Percentiles rank a stretch among this genome's conserved stretches.
Conservation (phyloP, 2,329 filamentous ascomycete genomes). For the Aspergillus felis region DNA sequence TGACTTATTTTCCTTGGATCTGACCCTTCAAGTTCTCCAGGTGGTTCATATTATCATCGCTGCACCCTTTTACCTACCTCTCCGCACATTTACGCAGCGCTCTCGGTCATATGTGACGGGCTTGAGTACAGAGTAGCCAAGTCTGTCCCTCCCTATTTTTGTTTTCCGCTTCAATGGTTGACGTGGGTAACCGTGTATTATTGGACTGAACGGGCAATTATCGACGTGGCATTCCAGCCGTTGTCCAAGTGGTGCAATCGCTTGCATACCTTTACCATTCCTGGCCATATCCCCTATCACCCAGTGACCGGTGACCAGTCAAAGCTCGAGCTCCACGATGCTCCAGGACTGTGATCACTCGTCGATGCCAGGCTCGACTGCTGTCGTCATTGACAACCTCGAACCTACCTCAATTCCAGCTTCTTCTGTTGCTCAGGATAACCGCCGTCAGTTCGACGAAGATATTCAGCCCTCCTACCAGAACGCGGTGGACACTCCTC, state of each 20-base stretch:
- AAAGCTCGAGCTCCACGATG: conserved; percentile 15
- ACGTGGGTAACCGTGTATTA: conserved; percentile 16
- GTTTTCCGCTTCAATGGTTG: neutral
- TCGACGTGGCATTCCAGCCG: conserved; percentile 31
- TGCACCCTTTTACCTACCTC: neutral
- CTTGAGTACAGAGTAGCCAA: neutral
- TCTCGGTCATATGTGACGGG: neutral
- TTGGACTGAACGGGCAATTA: conserved; percentile 15
- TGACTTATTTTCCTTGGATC: neutral
- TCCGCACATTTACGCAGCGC: neutral
- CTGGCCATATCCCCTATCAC: conserved; percentile 13
- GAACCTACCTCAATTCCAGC: conserved; percentile 9
- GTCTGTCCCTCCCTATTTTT: neutral
- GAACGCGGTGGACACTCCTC: conserved; percentile 5
- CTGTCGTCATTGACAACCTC: conserved; percentile 7
- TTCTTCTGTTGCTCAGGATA: conserved; percentile 10
- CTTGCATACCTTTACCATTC: conserved; percentile 18
- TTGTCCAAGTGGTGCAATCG: conserved; percentile 19
- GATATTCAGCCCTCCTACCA: conserved; percentile 11
- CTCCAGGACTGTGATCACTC: conserved; percentile 14
- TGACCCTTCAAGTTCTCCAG: neutral
- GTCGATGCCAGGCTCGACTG: conserved; percentile 15
- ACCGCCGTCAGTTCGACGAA: conserved; percentile 11
- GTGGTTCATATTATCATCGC: neutral
- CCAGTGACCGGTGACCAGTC: conserved; percentile 9